A percentile compares a stretch with the other conserved stretches of the same genome.
phyloP scores from a whole-genome alignment of 2,329 filamentous ascomycete species.

The Sphaceloma murrayae region DNA sequence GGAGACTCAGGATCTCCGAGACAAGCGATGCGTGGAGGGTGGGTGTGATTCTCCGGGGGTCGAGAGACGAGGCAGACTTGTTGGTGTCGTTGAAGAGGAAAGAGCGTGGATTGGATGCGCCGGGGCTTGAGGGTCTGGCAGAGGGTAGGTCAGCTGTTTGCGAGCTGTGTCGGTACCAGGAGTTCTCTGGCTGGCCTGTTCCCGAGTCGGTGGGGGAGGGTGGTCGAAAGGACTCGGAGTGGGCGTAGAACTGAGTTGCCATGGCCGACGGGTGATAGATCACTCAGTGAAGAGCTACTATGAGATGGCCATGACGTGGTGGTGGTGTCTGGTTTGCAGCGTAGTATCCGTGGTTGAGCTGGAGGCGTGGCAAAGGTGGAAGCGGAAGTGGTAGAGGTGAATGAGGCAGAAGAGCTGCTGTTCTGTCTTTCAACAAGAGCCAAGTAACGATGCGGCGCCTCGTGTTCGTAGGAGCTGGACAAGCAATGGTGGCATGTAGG shows the following conservation, averaged over 20 bases:
- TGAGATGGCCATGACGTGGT: not conserved
- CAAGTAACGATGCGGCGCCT: too few relatives aligned
- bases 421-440: too few relatives aligned
- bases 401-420: too few relatives aligned
- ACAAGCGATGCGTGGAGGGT: slow-evolving; percentile 91
- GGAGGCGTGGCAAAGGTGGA: too few relatives aligned
- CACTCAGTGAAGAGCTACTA: slow-evolving; percentile 12
- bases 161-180: slow-evolving; percentile 15
- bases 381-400: too few relatives aligned
- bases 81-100: slow-evolving; percentile 48
- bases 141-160: slow-evolving; percentile 13
- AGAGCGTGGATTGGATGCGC: slow-evolving; percentile 4
- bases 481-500: too few relatives aligned
- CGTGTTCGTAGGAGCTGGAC: too few relatives aligned
- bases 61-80: slow-evolving; percentile 58
- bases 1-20: slow-evolving; percentile 79
- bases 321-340: not conserved
- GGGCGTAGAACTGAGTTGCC: slow-evolving; percentile 13
- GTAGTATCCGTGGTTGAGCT: too few relatives aligned
- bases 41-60: slow-evolving; percentile 87
- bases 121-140: slow-evolving; percentile 10
- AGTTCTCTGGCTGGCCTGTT: slow-evolving; percentile 7
- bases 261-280: too few relatives aligned
- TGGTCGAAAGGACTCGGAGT: slow-evolving; percentile 5
- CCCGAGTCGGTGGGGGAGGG: slow-evolving; percentile 13